These are phyloP conservation scores for Penicillium decumbens DNA, from an alignment of 2,329 filamentous ascomycete genomes.

Conservation along the genomic window DNA sequence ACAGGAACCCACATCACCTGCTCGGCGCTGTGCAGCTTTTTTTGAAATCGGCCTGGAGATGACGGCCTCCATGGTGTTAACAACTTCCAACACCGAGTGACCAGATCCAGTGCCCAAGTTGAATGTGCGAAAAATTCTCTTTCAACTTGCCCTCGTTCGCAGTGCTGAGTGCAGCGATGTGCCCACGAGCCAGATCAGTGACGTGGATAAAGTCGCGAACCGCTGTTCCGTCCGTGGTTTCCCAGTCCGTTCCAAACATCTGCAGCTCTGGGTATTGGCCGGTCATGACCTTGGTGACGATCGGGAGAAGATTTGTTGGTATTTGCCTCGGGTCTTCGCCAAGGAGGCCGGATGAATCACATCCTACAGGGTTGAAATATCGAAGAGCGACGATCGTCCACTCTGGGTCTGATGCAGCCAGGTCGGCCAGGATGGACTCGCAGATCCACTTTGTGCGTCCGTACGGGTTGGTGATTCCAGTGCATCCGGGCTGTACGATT, in stretches of 20 bases:
- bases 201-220: slow-evolving; percentile 67
- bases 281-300: slow-evolving; percentile 58
- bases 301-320: slow-evolving; percentile 62
- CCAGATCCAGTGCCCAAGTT: slow-evolving; percentile 40
- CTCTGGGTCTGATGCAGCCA: slow-evolving; percentile 56
- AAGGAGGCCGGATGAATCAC: slow-evolving; percentile 59
- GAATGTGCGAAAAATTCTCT: slow-evolving; percentile 43
- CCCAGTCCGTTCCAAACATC: slow-evolving; percentile 62
- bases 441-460: slow-evolving; percentile 65
- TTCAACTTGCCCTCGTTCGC: slow-evolving; percentile 31
- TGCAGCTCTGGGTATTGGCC: slow-evolving; percentile 52
- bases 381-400: slow-evolving; percentile 61
- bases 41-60: slow-evolving; percentile 32
- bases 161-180: slow-evolving; percentile 55
- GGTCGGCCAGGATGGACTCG: slow-evolving; percentile 61
- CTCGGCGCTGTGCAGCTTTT: slow-evolving; percentile 31
- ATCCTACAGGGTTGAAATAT: slow-evolving; percentile 66
- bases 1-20: slow-evolving; percentile 39
- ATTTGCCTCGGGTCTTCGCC: slow-evolving; percentile 60
- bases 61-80: slow-evolving; percentile 38
- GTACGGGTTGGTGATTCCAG: slow-evolving; percentile 61
- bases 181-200: slow-evolving; percentile 58
- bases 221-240: slow-evolving; percentile 61
- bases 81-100: slow-evolving; percentile 38
- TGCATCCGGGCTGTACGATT: slow-evolving; percentile 46